Percentiles rank a stretch among this genome's conserved stretches.
Conservation (phyloP, 2,329 filamentous ascomycete species). For the Phoma sp. region DNA sequence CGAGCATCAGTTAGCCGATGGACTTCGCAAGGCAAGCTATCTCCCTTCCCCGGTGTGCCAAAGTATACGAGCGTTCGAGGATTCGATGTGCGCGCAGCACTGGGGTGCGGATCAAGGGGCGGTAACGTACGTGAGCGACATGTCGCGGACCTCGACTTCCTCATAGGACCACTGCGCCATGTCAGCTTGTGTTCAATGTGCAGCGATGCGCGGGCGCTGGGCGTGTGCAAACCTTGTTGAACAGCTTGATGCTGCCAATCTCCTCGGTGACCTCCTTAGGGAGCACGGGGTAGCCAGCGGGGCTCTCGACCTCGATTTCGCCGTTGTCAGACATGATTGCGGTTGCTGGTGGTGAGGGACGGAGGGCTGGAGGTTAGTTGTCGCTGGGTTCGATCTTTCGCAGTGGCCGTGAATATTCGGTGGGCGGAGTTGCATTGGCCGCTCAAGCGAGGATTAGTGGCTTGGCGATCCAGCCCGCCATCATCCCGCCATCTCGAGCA, state of each 20-base stretch:
- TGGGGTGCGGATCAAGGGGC: constrained; percentile 17
- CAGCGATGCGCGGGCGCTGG: constrained; percentile 16
- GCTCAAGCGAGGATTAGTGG: constrained; percentile 19
- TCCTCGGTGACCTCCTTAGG: constrained; percentile 91
- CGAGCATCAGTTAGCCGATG: constrained; percentile 46
- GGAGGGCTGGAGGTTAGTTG: constrained; percentile 37
- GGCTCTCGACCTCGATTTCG: constrained; percentile 90
- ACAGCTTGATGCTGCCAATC: constrained; percentile 92
- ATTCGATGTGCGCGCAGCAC: constrained; percentile 18
- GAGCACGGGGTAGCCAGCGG: constrained; percentile 77
- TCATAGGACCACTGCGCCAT: constrained; percentile 79
- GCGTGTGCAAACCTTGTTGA: constrained; percentile 71
- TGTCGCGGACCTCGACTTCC: constrained; percentile 99
- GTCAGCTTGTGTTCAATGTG: constrained; percentile 20
- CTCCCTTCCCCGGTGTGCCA: constrained; percentile 25
- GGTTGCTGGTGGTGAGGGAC: constrained; percentile 34
- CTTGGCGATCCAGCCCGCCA: constrained; percentile 22
- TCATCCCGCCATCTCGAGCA: not conserved
- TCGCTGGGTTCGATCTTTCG: constrained; percentile 29
- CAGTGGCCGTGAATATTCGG: not conserved
- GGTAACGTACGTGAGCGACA: constrained; percentile 92
- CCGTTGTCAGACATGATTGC: constrained; percentile 81
- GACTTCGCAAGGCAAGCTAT: constrained; percentile 21
- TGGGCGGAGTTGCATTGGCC: constrained; percentile 20
- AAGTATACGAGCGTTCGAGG: constrained; percentile 14